Evolutionary conservation across 208 protist genomes (phyloP).

Genomic region (Jaenimonas drosophilae): DNA sequence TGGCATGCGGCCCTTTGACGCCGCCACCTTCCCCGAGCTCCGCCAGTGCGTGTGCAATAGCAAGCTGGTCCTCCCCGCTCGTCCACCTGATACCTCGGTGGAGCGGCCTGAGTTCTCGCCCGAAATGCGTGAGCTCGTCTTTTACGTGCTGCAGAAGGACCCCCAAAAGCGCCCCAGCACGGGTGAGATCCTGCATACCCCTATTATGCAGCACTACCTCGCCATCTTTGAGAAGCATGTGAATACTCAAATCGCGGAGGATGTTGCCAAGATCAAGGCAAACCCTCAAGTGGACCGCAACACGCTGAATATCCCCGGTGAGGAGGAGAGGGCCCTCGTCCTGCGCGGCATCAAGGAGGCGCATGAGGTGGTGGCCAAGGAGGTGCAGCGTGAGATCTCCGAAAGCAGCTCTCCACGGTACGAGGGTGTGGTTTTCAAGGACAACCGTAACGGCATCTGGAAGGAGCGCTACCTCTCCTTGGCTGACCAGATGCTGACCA

Average conservation of each 20-base stretch:
- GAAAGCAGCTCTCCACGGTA: conserved; percentile 25
- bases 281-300: conserved; percentile 18
- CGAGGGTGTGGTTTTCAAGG: conserved; percentile 80
- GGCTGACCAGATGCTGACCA: conserved; percentile 51
- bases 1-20: conserved; percentile 63
- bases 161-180: conserved; percentile 57
- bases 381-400: conserved; percentile 24
- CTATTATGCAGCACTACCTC: conserved; percentile 77
- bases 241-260: conserved; percentile 24
- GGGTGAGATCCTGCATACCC: conserved; percentile 58
- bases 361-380: conserved; percentile 34
- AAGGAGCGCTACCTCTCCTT: conserved; percentile 74
- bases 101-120: conserved; percentile 20
- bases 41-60: conserved; percentile 36
- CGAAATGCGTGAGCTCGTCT: conserved; percentile 74
- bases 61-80: conserved; percentile 34
- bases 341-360: conserved; percentile 52
- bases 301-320: conserved; percentile 31
- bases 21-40: conserved; percentile 40
- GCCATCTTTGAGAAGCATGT: conserved; percentile 65
- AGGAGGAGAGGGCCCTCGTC: conserved; percentile 25
- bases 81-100: conserved; percentile 7
- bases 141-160: conserved; percentile 43
- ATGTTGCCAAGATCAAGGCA: conserved; percentile 19
- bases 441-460: conserved; percentile 54